Evolutionary conservation across 2,329 filamentous ascomycete genomes (phyloP).

Genomic region (Penicillium expansum): DNA sequence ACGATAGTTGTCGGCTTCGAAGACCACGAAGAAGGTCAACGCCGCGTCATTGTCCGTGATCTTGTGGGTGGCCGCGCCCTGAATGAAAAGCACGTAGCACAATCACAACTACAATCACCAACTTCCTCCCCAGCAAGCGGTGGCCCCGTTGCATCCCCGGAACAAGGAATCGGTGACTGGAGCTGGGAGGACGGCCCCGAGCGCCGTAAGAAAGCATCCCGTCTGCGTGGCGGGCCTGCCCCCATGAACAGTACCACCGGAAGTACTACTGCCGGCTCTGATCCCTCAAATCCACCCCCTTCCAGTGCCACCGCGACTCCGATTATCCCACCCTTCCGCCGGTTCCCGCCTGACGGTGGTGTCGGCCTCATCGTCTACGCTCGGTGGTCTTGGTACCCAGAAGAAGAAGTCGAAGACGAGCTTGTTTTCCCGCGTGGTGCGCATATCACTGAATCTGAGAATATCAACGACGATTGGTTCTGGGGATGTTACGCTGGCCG

Average conservation of each 20-base stretch:
- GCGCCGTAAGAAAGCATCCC: conserved; percentile 39
- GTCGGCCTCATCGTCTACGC: conserved; percentile 63
- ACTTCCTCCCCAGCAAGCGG: conserved; percentile 13
- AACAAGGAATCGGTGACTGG: conserved; percentile 37
- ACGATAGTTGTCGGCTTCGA: conserved; percentile 80
- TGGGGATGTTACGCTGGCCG: conserved; percentile 80
- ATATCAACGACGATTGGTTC: conserved; percentile 89
- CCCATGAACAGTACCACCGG: conserved; percentile 8
- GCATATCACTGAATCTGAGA: conserved; percentile 77
- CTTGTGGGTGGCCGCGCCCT: conserved; percentile 74
- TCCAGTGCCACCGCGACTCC: conserved; percentile 17
- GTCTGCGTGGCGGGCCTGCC: conserved; percentile 21
- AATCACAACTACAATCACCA: conserved; percentile 9
- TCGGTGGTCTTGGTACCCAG: conserved; percentile 76
- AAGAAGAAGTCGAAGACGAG: conserved; percentile 60
- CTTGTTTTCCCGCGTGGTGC: conserved; percentile 79
- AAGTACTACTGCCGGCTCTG: conserved; percentile 12
- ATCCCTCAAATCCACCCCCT: conserved; percentile 4
- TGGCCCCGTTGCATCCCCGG: conserved; percentile 31
- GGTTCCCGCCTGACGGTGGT: conserved; percentile 74
- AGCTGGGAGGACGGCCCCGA: conserved; percentile 44
- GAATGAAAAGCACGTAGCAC: conserved; percentile 54
- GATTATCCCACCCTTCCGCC: conserved; percentile 13
- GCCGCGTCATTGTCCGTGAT: conserved; percentile 66
- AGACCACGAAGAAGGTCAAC: conserved; percentile 64